A percentile compares a stretch with the other conserved stretches of the same genome.
These are phyloP conservation scores for Vicia villosa DNA, from an alignment of 306 rosid genomes.

Conservation along the genomic window DNA sequence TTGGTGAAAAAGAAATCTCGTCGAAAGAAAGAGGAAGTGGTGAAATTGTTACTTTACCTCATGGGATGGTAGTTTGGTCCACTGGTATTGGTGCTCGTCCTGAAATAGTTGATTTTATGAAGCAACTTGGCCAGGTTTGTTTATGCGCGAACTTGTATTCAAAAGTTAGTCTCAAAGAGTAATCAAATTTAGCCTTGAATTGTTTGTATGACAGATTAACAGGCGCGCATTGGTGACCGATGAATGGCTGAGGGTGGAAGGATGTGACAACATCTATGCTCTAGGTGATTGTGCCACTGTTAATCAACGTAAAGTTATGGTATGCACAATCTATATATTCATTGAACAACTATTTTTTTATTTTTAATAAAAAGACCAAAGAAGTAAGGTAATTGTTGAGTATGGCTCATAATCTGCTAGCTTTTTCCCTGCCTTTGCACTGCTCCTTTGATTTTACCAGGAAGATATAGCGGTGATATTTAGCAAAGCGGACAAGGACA, in stretches of 20 bases:
- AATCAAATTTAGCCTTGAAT: conserved; percentile 18
- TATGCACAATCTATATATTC: conserved; percentile 28
- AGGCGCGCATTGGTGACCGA: conserved; percentile 90
- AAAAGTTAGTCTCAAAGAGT: background rate
- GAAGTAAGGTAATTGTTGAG: no score
- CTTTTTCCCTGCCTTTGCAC: background rate
- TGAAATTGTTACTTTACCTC: conserved; percentile 53
- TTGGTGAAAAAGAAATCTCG: conserved; percentile 69
- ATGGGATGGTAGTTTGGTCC: conserved; percentile 97
- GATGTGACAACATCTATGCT: conserved; percentile 72
- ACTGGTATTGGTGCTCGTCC: conserved; percentile 93
- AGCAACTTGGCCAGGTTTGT: conserved; percentile 89
- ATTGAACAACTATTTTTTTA: background rate
- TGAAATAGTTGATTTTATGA: conserved; percentile 70
- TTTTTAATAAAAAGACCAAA: background rate
- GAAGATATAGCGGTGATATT: conserved; percentile 89
- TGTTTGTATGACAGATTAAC: conserved; percentile 52
- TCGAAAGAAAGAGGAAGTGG: conserved; percentile 70
- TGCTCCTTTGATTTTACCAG: conserved; percentile 41
- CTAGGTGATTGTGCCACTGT: conserved; percentile 95
- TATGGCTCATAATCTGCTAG: no score
- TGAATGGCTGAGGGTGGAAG: conserved; percentile 98
- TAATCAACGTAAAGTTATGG: conserved; percentile 94
- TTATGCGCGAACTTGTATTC: background rate
- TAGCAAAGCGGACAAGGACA: conserved; percentile 71